phyloP scores from a whole-genome alignment of 257 asterid species.

The Voacanga thouarsii region DNA sequence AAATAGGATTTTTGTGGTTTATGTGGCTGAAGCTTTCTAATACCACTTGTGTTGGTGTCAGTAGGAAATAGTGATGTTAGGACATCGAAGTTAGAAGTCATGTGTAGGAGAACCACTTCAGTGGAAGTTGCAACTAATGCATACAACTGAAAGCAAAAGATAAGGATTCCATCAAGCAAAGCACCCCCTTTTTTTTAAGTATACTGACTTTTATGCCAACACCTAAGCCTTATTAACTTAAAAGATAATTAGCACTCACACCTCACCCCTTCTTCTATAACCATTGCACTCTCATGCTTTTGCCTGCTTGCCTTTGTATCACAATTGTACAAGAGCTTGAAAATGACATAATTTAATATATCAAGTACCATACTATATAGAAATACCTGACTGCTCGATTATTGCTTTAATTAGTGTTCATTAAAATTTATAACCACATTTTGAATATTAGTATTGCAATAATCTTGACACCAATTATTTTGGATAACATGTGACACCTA shows the following conservation, averaged over 20 bases:
- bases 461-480: no score
- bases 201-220: slow-evolving; percentile 15
- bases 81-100: not conserved
- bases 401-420: no score
- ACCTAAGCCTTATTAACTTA: not conserved
- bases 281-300: not conserved
- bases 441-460: no score
- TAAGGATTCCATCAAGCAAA: slow-evolving; percentile 9
- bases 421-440: no score
- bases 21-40: not conserved
- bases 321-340: not conserved
- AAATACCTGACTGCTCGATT: not conserved
- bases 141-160: slow-evolving; percentile 22
- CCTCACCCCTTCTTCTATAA: slow-evolving; percentile 9
- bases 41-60: no score
- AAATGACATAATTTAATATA: not conserved
- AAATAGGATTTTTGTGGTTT: not conserved
- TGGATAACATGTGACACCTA: no score
- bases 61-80: not conserved
- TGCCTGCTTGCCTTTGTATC: not conserved
- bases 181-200: slow-evolving; percentile 1
- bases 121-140: slow-evolving; percentile 13
- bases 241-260: not conserved
- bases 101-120: slow-evolving; percentile 13
- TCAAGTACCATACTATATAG: not conserved